These are phyloP conservation scores for Singerocomus rubriflavus DNA, from an alignment of 1,284 basidiomycete species.

Conservation along the genomic window DNA sequence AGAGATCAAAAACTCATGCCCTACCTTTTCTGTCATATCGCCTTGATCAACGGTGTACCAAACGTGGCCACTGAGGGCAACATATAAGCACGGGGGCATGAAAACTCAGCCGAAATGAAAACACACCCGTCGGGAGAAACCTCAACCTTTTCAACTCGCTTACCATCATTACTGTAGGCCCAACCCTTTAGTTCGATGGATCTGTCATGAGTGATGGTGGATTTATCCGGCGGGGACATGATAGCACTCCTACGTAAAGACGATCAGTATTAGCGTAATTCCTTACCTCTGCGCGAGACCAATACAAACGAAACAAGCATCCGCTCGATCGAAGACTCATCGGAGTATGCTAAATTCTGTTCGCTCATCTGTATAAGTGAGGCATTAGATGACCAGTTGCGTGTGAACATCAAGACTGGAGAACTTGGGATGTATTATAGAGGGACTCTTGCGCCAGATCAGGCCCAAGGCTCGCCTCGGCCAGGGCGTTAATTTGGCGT, in stretches of 20 bases:
- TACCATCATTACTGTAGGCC: conserved; percentile 55
- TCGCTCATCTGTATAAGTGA: conserved; percentile 9
- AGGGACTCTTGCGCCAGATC: conserved; percentile 55
- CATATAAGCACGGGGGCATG: neutral
- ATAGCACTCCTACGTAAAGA: conserved; percentile 15
- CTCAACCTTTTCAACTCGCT: conserved; percentile 56
- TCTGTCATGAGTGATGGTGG: conserved; percentile 50
- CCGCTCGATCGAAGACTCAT: conserved; percentile 21
- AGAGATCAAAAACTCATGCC: neutral
- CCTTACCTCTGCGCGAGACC: neutral
- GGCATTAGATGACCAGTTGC: neutral
- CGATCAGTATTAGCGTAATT: neutral
- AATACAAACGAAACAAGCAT: conserved; percentile 20
- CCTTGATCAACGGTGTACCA: conserved; percentile 20
- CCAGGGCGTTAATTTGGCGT: conserved; percentile 49
- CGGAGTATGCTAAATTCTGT: conserved; percentile 17
- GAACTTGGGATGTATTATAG: conserved; percentile 37
- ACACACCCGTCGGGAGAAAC: conserved; percentile 50
- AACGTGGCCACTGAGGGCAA: conserved; percentile 12
- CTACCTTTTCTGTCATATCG: conserved; percentile 18
- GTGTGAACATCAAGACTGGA: neutral
- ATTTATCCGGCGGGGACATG: conserved; percentile 39
- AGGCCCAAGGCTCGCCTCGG: conserved; percentile 48
- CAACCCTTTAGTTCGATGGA: conserved; percentile 46
- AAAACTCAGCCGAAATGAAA: neutral